These are phyloP conservation scores for Plasmodium vinckei DNA, from an alignment of 169 alveolate species.

Conservation along the genomic window DNA sequence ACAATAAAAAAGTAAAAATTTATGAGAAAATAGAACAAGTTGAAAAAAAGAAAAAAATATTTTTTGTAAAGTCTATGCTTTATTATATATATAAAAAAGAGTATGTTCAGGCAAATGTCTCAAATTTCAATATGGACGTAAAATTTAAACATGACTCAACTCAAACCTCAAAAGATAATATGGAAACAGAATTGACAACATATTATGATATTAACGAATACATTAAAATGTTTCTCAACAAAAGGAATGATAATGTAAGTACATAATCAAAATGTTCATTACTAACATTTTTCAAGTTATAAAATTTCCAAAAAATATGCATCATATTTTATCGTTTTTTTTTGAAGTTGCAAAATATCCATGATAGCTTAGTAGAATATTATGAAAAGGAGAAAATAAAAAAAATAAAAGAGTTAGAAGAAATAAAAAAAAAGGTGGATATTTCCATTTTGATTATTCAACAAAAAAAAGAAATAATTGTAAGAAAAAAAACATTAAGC, in stretches of 20 bases:
- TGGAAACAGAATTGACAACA: slow-evolving; percentile 30
- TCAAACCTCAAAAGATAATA: slow-evolving; percentile 21
- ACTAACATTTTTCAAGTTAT: no score
- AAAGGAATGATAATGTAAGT: slow-evolving; percentile 62
- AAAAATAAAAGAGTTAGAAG: slow-evolving; percentile 21
- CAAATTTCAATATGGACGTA: slow-evolving; percentile 39
- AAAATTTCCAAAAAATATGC: no score
- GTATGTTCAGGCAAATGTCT: slow-evolving; percentile 42
- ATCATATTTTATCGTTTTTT: background rate
- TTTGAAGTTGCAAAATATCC: slow-evolving; percentile 54
- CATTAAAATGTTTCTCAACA: slow-evolving; percentile 39
- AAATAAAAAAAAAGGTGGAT: slow-evolving; percentile 29
- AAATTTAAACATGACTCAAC: slow-evolving; percentile 13
- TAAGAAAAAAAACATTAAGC: background rate
- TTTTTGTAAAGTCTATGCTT: slow-evolving; percentile 69
- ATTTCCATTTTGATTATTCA: slow-evolving; percentile 9
- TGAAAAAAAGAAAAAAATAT: slow-evolving; percentile 56
- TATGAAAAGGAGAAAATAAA: slow-evolving; percentile 35
- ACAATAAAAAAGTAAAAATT: slow-evolving; percentile 18
- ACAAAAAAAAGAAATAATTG: slow-evolving; percentile 23
- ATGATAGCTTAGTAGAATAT: slow-evolving; percentile 49
- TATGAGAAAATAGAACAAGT: slow-evolving; percentile 35
- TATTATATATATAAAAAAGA: slow-evolving; percentile 66
- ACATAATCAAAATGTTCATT: no score
- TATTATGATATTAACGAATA: slow-evolving; percentile 50